phyloP scores from a whole-genome alignment of 2,329 filamentous ascomycete genomes.

The Diplocarpon mali region DNA sequence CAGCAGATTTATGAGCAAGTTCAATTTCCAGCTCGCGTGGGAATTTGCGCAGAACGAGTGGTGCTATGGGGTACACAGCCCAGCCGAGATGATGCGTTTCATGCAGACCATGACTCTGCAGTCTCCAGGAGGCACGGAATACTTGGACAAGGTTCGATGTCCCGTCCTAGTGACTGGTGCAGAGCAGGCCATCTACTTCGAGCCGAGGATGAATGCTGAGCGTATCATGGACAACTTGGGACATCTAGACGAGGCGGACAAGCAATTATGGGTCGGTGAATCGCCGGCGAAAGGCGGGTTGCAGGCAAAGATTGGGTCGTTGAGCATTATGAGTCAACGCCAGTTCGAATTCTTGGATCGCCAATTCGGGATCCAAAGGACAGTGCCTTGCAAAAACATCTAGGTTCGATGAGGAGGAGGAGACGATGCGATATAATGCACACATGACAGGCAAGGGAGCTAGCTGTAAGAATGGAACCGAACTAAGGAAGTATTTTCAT shows the following conservation, averaged over 20 bases:
- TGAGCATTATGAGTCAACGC: constrained; percentile 8
- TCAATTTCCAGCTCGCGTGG: constrained; percentile 22
- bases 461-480: too few relatives aligned
- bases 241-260: constrained; percentile 13
- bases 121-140: constrained; percentile 9
- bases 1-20: constrained; percentile 9
- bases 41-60: constrained; percentile 18
- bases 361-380: constrained; percentile 7
- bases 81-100: constrained; percentile 13
- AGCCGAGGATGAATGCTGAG: constrained; percentile 9
- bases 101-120: constrained; percentile 12
- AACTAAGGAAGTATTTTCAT: too few relatives aligned
- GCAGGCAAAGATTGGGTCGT: constrained; percentile 19
- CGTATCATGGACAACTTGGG: constrained; percentile 10
- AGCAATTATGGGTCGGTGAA: constrained; percentile 18
- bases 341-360: constrained; percentile 9
- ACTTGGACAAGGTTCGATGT: constrained; percentile 15
- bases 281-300: constrained; percentile 18
- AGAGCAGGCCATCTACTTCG: constrained; percentile 14
- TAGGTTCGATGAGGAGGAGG: neutral
- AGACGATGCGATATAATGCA: too few relatives aligned
- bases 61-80: constrained; percentile 11
- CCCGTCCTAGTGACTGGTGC: constrained; percentile 21
- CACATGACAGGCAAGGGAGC: too few relatives aligned
- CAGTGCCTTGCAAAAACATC: constrained; percentile 9